Percentiles rank a stretch among this genome's conserved stretches.
Evolutionary conservation across 257 asterid species (phyloP).

Genomic region (Ligustrum vulgare): DNA sequence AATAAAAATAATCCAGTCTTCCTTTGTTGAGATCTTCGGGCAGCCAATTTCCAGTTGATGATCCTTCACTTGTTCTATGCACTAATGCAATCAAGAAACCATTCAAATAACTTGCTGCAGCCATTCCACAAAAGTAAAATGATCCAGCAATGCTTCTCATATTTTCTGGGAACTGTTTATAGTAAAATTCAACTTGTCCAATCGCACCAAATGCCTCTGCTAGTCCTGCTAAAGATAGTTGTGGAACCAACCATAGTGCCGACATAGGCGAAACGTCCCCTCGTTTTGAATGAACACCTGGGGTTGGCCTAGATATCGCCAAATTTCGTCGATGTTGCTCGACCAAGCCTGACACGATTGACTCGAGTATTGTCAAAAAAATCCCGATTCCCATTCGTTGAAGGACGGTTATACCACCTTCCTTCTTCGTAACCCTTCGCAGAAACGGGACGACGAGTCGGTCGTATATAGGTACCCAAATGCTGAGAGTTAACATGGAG

Average conservation of each 20-base stretch:
- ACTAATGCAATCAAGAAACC: constrained; percentile 54
- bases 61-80: constrained; percentile 52
- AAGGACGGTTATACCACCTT: constrained; percentile 72
- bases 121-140: constrained; percentile 60
- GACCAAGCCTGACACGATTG: constrained; percentile 51
- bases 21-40: constrained; percentile 89
- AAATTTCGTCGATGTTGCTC: constrained; percentile 48
- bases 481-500: constrained; percentile 67
- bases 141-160: constrained; percentile 91
- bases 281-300: constrained; percentile 29
- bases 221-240: constrained; percentile 63
- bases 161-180: constrained; percentile 90
- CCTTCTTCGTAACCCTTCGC: constrained; percentile 51
- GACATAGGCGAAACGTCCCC: constrained; percentile 69
- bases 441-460: constrained; percentile 65
- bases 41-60: constrained; percentile 73
- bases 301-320: constrained; percentile 34
- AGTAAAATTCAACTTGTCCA: constrained; percentile 80
- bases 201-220: constrained; percentile 74
- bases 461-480: constrained; percentile 74
- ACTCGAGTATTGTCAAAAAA: constrained; percentile 42
- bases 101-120: constrained; percentile 58
- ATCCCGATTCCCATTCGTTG: constrained; percentile 79
- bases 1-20: constrained; percentile 72
- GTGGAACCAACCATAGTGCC: constrained; percentile 82